Evolutionary conservation across 2,329 filamentous ascomycete species (phyloP).

Genomic region (Endocalyx cinctus): DNA sequence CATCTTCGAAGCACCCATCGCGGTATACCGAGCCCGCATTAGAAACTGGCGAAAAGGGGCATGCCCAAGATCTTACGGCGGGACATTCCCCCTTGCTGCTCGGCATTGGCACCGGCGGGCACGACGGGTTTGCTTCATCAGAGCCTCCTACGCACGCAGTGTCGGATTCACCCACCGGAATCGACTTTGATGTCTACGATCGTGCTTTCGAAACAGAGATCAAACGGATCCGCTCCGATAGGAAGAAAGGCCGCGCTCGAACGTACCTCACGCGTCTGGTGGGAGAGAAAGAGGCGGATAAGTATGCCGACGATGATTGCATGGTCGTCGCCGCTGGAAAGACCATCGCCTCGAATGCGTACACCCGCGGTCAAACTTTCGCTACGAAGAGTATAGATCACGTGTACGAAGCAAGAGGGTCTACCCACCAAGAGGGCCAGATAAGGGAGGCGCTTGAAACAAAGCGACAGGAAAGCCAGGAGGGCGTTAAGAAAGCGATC

Average conservation of each 20-base stretch:
- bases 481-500: constrained; percentile 11
- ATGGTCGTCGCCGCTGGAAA: constrained; percentile 30
- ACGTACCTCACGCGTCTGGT: constrained; percentile 48
- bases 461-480: constrained; percentile 8
- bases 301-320: constrained; percentile 32
- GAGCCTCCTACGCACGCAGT: constrained; percentile 44
- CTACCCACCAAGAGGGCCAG: constrained; percentile 4
- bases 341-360: constrained; percentile 12
- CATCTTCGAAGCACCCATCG: constrained; percentile 24
- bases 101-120: constrained; percentile 66
- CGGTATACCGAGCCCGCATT: constrained; percentile 22
- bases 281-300: constrained; percentile 37
- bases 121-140: constrained; percentile 35
- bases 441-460: constrained; percentile 3
- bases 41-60: constrained; percentile 46
- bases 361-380: constrained; percentile 9
- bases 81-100: constrained; percentile 64
- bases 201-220: constrained; percentile 84
- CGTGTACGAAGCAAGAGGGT: constrained; percentile 7
- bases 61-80: constrained; percentile 60
- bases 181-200: constrained; percentile 86
- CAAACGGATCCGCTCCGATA: constrained; percentile 35
- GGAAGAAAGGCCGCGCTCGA: constrained; percentile 30
- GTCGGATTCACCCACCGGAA: constrained; percentile 78
- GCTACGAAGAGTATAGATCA: constrained; percentile 9